Percentiles rank a stretch among this genome's conserved stretches.
Evolutionary conservation across 202 grass and related monocot species (phyloP).

Genomic region (Zoysia matrella): DNA sequence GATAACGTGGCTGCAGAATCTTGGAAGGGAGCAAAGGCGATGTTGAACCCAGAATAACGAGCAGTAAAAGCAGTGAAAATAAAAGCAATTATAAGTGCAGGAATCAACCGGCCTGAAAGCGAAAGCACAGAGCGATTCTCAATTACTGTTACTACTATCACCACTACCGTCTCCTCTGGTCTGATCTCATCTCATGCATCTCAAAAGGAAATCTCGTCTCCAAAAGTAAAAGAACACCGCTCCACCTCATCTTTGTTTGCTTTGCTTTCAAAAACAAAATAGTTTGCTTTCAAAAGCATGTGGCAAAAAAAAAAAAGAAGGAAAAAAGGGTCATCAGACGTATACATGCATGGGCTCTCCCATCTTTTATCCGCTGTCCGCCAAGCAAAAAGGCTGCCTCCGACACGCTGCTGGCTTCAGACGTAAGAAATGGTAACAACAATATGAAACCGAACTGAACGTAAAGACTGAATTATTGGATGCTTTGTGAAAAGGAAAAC

Average conservation of each 20-base stretch:
- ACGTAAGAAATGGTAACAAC: constrained; percentile 54
- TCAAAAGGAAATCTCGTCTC: constrained; percentile 39
- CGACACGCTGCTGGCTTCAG: constrained; percentile 34
- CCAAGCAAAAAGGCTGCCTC: constrained; percentile 31
- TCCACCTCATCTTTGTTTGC: constrained; percentile 55
- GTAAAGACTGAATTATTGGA: constrained; percentile 62
- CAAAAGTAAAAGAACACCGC: constrained; percentile 10
- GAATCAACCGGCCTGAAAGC: constrained; percentile 15
- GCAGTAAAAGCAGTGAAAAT: constrained; percentile 30
- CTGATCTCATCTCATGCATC: not conserved
- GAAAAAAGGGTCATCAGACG: not conserved
- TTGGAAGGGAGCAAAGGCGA: not conserved
- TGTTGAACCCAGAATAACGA: not conserved
- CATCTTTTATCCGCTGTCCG: constrained; percentile 43
- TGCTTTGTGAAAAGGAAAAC: constrained; percentile 40
- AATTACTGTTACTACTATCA: no score
- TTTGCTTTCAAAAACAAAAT: constrained; percentile 13
- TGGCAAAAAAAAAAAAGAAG: no score
- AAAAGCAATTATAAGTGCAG: not conserved
- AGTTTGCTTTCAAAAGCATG: no score
- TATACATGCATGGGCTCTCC: constrained; percentile 49
- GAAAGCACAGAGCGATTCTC: constrained; percentile 14
- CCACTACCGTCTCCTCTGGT: not conserved
- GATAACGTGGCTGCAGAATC: not conserved
- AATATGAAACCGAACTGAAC: constrained; percentile 40